These are phyloP conservation scores for Candida sonorensis DNA, from an alignment of 805 yeast species.

Conservation along the genomic window DNA sequence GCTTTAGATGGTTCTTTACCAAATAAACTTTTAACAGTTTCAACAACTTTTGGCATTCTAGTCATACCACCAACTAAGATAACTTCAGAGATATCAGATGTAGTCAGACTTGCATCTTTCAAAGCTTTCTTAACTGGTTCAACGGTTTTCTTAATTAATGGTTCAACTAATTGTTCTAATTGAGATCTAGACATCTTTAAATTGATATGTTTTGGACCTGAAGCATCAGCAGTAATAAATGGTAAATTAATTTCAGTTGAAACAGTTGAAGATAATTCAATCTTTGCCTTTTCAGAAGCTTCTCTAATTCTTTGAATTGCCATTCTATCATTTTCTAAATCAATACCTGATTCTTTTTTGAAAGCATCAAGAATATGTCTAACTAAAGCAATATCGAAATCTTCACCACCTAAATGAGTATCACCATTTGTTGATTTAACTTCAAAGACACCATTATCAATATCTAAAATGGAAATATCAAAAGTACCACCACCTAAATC, in stretches of 20 bases:
- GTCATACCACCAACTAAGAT: slow-evolving; percentile 87
- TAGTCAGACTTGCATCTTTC: slow-evolving; percentile 62
- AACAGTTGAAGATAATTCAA: slow-evolving; percentile 61
- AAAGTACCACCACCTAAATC: slow-evolving; percentile 99
- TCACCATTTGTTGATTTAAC: slow-evolving; percentile 97
- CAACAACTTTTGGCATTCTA: slow-evolving; percentile 75
- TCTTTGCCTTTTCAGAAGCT: slow-evolving; percentile 72
- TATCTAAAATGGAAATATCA: slow-evolving; percentile 93
- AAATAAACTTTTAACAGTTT: slow-evolving; percentile 52
- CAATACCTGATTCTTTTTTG: slow-evolving; percentile 47
- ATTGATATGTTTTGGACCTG: slow-evolving; percentile 52
- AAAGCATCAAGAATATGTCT: slow-evolving; percentile 62
- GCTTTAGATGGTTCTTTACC: slow-evolving; percentile 60
- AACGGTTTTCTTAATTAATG: slow-evolving; percentile 59
- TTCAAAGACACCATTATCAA: slow-evolving; percentile 96
- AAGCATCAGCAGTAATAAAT: slow-evolving; percentile 47
- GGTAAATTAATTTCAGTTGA: slow-evolving; percentile 63
- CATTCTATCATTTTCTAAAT: slow-evolving; percentile 43
- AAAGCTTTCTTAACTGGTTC: slow-evolving; percentile 71
- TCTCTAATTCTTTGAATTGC: slow-evolving; percentile 74
- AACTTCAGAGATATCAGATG: slow-evolving; percentile 65
- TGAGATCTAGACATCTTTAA: slow-evolving; percentile 56
- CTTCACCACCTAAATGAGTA: slow-evolving; percentile 91
- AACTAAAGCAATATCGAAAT: slow-evolving; percentile 80
- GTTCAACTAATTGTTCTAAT: slow-evolving; percentile 59